Percentiles rank a stretch among this genome's conserved stretches.
Conservation (phyloP, 116 monocot species). For the Cymodocea nodosa region DNA sequence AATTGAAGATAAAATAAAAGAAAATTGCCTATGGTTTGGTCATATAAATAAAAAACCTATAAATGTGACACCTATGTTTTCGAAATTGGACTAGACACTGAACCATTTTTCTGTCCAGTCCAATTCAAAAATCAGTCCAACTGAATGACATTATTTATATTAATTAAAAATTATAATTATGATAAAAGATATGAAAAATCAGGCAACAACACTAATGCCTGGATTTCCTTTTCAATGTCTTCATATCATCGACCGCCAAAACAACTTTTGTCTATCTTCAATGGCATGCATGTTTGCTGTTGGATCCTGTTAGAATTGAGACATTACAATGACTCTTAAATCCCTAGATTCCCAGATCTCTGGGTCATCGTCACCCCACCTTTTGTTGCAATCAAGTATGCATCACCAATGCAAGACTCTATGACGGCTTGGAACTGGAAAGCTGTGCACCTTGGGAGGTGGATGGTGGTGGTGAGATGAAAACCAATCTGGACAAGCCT, state of each 20-base stretch:
- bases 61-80: too few relatives aligned
- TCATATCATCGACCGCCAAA: neutral
- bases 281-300: neutral
- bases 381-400: conserved; percentile 20
- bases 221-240: neutral
- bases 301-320: neutral
- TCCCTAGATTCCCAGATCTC: conserved; percentile 5
- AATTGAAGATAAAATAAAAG: neutral
- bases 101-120: too few relatives aligned
- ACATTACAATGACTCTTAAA: neutral
- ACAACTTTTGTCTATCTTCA: neutral
- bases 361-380: neutral
- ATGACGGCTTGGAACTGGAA: conserved; percentile 4
- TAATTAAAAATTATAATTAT: too few relatives aligned
- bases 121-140: too few relatives aligned
- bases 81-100: too few relatives aligned
- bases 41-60: too few relatives aligned
- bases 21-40: neutral
- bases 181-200: too few relatives aligned
- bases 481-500: neutral
- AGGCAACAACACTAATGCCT: neutral
- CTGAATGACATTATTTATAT: too few relatives aligned
- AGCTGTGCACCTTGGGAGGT: conserved; percentile 1
- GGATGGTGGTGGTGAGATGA: conserved; percentile 4
- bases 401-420: conserved; percentile 56